Evolutionary conservation across 306 rosid species (phyloP).

Genomic region (Ammopiptanthus mongolicus): DNA sequence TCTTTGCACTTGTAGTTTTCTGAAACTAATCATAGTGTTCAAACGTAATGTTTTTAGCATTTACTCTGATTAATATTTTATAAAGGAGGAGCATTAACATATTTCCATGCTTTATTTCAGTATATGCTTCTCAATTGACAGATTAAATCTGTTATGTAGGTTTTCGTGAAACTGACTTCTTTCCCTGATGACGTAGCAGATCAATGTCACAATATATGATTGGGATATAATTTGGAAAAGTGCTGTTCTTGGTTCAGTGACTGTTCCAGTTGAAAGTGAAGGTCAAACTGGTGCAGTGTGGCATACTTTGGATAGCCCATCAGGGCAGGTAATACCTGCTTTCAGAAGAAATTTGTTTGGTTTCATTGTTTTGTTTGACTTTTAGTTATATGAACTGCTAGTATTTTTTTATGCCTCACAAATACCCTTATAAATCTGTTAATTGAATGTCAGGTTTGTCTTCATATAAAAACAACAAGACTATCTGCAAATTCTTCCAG

Average conservation of each 20-base stretch:
- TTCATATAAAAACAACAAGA: conserved; percentile 66
- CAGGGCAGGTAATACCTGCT: conserved; percentile 77
- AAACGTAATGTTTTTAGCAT: neutral
- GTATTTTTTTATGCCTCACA: conserved; percentile 15
- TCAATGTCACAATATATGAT: conserved; percentile 85
- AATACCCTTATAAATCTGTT: conserved; percentile 20
- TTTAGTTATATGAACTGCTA: conserved; percentile 8
- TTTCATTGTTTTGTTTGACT: conserved; percentile 6
- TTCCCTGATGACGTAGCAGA: conserved; percentile 59
- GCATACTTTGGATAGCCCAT: conserved; percentile 76
- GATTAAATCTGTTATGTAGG: conserved; percentile 32
- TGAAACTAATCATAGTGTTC: conserved; percentile 5
- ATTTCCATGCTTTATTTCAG: neutral
- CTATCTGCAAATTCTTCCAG: conserved; percentile 59
- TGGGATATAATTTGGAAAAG: conserved; percentile 99
- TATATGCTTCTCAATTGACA: conserved; percentile 25
- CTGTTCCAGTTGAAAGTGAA: conserved; percentile 81
- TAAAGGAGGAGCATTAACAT: neutral
- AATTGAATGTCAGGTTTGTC: conserved; percentile 79
- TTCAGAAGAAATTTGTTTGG: conserved; percentile 15
- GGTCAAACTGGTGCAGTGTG: conserved; percentile 92
- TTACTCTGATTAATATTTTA: neutral
- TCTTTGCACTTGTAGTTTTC: neutral
- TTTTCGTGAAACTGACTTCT: conserved; percentile 49
- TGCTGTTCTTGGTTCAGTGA: conserved; percentile 91